A percentile compares a stretch with the other conserved stretches of the same genome.
Evolutionary conservation across 1,284 basidiomycete genomes (phyloP).

Genomic region (Athelia psychrophila): DNA sequence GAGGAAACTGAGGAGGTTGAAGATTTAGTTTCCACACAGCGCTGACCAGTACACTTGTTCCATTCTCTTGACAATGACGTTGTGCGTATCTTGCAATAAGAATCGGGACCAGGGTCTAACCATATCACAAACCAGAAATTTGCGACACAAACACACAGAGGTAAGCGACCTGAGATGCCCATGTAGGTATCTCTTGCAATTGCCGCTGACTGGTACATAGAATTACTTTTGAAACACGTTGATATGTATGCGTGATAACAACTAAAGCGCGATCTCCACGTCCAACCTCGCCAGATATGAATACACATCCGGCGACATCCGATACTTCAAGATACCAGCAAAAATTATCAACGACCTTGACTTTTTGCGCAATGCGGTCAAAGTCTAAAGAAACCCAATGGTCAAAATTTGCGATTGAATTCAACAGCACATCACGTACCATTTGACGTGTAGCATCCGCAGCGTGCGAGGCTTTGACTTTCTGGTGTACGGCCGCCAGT

Average conservation of each 20-base stretch:
- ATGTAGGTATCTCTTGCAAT: no score
- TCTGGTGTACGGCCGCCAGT: constrained; percentile 77
- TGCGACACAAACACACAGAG: background rate
- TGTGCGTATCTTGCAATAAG: background rate
- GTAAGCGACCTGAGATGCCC: no score
- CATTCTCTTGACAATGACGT: background rate
- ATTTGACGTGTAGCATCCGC: constrained; percentile 73
- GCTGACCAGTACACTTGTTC: constrained; percentile 19
- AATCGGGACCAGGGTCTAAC: background rate
- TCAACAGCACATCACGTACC: constrained; percentile 39
- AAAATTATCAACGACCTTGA: constrained; percentile 84
- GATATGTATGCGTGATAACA: background rate
- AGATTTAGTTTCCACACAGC: constrained; percentile 34
- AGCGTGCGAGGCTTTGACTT: constrained; percentile 70
- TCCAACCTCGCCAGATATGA: constrained; percentile 80
- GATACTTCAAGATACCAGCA: constrained; percentile 83
- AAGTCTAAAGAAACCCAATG: constrained; percentile 41
- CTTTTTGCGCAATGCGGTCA: constrained; percentile 64
- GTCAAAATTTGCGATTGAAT: constrained; percentile 1
- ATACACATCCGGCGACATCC: constrained; percentile 90
- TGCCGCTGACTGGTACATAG: no score
- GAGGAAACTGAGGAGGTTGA: constrained; percentile 25
- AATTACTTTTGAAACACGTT: no score
- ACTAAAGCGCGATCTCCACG: constrained; percentile 71
- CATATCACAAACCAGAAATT: background rate